Evolutionary conservation across 1,284 basidiomycete species (phyloP), one percentile per base, ranked within the genome.

Genomic region (Chiua sp.): DNA sequence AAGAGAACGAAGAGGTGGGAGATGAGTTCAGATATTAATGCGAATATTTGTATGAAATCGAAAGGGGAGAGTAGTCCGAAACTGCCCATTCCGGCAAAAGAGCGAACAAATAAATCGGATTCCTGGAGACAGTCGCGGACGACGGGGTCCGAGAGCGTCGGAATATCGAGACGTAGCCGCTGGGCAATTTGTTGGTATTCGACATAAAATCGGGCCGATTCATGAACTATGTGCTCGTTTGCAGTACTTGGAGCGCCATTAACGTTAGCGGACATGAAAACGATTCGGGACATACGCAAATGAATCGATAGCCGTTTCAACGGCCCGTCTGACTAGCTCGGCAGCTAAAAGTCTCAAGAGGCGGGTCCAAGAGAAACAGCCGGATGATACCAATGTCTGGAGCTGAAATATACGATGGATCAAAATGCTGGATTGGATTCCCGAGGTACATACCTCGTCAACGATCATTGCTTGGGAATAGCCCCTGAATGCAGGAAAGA

Each of bases 391-490:
- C 62, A 89, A 65, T 50, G 80, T 77, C 72, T 91, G 90, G 51
- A 92, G 75, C 90, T 92, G 67, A 63, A 60, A 50, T 63, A 52
- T 35, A 55, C 37, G 26, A 55, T 57, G 56, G 18, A 61, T 61
- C 60, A 50, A 42, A 22, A 42, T 32, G 18, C 13, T 16, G 35
- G 20, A 16, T 28, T 20, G 3, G 30, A 48, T 47, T 28, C 7
- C 26, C 20, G 33, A 22, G 20, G 50, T 56, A 71, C 83, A 57
- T 59, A 88, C 91, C 83, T 93, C 90, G 75, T 93, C 88, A 62
- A 93, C 85, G 65, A 93, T 90, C 72, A 90, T 76, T 54, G 90
- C 90, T 79, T 93, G 91, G 15, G 91, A 92, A 78, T 91, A 92
- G 59, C 90, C 87, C 75, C 89, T 84, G 73, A 90, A 89, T 15